A percentile compares a stretch with the other conserved stretches of the same genome.
These are phyloP conservation scores for Alternaria consortialis DNA, from an alignment of 2,329 filamentous ascomycete genomes.

Conservation along the genomic window DNA sequence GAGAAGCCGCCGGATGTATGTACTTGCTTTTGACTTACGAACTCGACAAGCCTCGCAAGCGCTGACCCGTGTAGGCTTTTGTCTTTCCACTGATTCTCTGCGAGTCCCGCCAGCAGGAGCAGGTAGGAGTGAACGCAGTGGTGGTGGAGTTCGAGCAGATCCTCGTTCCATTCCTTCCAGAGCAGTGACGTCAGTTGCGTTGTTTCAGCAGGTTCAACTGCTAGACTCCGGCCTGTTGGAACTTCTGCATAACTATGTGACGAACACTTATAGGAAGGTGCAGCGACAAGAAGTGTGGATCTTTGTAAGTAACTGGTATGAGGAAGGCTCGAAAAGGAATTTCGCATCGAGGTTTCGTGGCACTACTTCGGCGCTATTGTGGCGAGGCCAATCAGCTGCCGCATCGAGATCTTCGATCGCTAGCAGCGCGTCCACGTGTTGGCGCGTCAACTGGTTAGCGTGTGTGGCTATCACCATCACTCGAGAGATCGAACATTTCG, in stretches of 20 bases:
- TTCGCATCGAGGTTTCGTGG: conserved; percentile 7
- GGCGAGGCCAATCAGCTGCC: neutral
- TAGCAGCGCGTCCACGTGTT: neutral
- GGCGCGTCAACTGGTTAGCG: neutral
- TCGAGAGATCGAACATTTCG: neutral
- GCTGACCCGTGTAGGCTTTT: conserved; percentile 4
- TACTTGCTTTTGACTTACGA: conserved; percentile 21
- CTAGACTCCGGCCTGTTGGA: neutral
- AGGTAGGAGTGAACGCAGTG: conserved; percentile 13
- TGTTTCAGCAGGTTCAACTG: neutral
- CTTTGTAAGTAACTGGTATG: neutral
- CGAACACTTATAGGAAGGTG: neutral
- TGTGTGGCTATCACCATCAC: neutral
- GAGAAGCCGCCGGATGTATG: neutral
- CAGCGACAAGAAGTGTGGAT: neutral
- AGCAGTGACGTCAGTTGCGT: conserved; percentile 1
- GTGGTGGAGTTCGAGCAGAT: neutral
- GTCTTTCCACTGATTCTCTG: conserved; percentile 1
- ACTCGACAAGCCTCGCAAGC: conserved; percentile 20
- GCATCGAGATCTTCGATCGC: neutral
- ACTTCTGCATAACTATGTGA: neutral
- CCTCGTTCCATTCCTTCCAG: conserved; percentile 6
- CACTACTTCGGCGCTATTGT: neutral
- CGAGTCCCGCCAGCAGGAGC: conserved; percentile 8
- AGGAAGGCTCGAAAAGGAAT: conserved; percentile 1